A percentile compares a stretch with the other conserved stretches of the same genome.
phyloP scores from a whole-genome alignment of 208 protist genomes.

The Trypanosoma brucei region DNA sequence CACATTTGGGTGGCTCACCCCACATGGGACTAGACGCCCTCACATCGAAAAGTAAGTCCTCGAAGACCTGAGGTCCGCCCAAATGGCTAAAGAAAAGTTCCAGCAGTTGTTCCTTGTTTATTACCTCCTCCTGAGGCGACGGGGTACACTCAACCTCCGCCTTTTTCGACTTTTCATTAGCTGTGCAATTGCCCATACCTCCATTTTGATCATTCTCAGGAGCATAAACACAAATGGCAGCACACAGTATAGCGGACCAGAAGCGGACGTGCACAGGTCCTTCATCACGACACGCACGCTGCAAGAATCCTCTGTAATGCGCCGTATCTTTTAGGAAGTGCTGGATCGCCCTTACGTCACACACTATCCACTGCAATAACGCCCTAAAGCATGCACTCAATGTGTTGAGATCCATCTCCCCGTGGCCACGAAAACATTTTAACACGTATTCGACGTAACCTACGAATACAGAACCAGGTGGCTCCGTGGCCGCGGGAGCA shows the following conservation, averaged over 20 bases:
- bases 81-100: conserved; percentile 51
- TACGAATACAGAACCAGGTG: conserved; percentile 32
- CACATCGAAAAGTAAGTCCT: conserved; percentile 73
- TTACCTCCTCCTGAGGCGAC: background rate
- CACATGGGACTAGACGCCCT: conserved; percentile 51
- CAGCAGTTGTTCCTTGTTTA: conserved; percentile 20
- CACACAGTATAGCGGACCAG: conserved; percentile 62
- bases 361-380: conserved; percentile 42
- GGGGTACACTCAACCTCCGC: background rate
- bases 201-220: background rate
- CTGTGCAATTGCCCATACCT: background rate
- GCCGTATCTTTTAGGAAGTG: conserved; percentile 33
- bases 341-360: conserved; percentile 13
- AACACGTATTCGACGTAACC: conserved; percentile 45
- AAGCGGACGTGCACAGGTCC: conserved; percentile 49
- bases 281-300: conserved; percentile 35
- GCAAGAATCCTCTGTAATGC: conserved; percentile 43
- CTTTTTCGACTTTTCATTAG: background rate
- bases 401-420: conserved; percentile 50
- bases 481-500: background rate
- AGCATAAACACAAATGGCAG: conserved; percentile 36
- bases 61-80: conserved; percentile 47
- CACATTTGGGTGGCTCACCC: conserved; percentile 46
- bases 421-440: conserved; percentile 41
- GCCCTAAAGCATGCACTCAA: conserved; percentile 55